phyloP scores from a whole-genome alignment of 2,329 filamentous ascomycete genomes.

The Alternaria hordeiaustralica region DNA sequence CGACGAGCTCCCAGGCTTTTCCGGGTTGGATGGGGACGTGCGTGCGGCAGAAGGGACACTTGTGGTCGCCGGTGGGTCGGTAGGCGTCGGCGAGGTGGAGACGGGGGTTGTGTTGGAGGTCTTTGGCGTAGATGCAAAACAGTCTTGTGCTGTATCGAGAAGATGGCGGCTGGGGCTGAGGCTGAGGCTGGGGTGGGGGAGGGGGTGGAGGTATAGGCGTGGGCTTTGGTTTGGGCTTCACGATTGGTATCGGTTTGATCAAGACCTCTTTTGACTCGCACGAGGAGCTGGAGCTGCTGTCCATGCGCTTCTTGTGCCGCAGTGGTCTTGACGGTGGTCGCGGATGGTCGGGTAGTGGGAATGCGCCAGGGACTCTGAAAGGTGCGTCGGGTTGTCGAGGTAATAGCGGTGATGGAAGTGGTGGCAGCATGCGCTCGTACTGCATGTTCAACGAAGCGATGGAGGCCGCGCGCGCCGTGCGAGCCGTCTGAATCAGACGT shows the following conservation, averaged over 20 bases:
- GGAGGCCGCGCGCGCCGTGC: slow-evolving; percentile 32
- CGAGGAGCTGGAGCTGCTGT: slow-evolving; percentile 12
- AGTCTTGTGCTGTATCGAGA: slow-evolving; percentile 17
- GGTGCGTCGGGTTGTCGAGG: slow-evolving; percentile 11
- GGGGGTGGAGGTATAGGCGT: background rate
- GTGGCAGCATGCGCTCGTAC: slow-evolving; percentile 32
- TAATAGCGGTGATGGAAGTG: background rate
- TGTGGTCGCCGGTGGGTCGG: slow-evolving; percentile 26
- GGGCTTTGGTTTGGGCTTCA: background rate
- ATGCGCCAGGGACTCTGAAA: slow-evolving; percentile 24
- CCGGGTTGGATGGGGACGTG: slow-evolving; percentile 26
- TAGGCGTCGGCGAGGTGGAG: slow-evolving; percentile 35
- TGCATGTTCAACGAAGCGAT: slow-evolving; percentile 38
- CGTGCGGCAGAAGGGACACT: slow-evolving; percentile 38
- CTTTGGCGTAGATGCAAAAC: slow-evolving; percentile 42
- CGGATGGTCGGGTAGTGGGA: slow-evolving; percentile 15
- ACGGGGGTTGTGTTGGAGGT: slow-evolving; percentile 31
- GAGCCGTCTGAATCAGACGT: slow-evolving; percentile 35
- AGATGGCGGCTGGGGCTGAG: background rate
- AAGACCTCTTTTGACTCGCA: slow-evolving; percentile 9
- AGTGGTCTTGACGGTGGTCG: slow-evolving; percentile 11
- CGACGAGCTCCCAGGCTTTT: slow-evolving; percentile 42
- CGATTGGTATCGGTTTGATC: slow-evolving; percentile 1
- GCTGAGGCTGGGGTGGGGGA: background rate
- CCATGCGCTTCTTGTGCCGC: slow-evolving; percentile 9